Evolutionary conservation across 352 stramenopile genomes (phyloP), one percentile per base, ranked within the genome.

Genomic region (Pythium insidiosum): DNA sequence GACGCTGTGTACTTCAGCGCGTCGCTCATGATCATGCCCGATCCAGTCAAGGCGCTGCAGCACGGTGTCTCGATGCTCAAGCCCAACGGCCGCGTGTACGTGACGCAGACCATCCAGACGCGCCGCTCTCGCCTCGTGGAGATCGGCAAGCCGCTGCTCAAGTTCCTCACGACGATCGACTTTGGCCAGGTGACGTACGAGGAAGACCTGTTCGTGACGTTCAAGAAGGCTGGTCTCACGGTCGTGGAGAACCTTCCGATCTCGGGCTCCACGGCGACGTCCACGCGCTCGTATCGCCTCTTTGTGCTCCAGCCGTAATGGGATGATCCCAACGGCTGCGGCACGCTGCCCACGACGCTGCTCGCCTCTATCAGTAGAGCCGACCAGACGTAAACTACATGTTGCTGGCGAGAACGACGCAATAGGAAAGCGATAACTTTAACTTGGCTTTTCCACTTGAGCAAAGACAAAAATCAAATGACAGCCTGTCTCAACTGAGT

Each of bases 151-250:
- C 84, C 84, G 28, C 55, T 95, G 43, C 65, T 97, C 51, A 95
- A 95, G 68, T 95, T 94, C 63, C 61, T 92, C 51, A 96, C 85
- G 51, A 95, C 86, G 21, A 93, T 97, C 58, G 88, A 97, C 56
- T 97, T 97, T 63, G 88, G 88, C 38, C 59, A 83, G 30, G 69
- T 96, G 18, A 87, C 88, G 43, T 93, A 85, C 56, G 82, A 95
- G 43, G 55, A 68, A 22, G 77, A 95, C 19, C 37, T 95, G 41
- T 56, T 83, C 2, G 58, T 38, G 24, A 75, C 66, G 18, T 82
- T 86, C 56, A 75, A 84, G 56, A 77, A 79, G 35, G 75, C 72
- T 2, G 66, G 63, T 6, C 59, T 88, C 5, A 71, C 57, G 25
- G 52, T 88, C 35, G 31, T 52, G 5, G 66, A 84, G 55, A 66